These are phyloP conservation scores for Lentinula sp. DNA, from an alignment of 768 basidiomycete genomes.

Conservation along the genomic window DNA sequence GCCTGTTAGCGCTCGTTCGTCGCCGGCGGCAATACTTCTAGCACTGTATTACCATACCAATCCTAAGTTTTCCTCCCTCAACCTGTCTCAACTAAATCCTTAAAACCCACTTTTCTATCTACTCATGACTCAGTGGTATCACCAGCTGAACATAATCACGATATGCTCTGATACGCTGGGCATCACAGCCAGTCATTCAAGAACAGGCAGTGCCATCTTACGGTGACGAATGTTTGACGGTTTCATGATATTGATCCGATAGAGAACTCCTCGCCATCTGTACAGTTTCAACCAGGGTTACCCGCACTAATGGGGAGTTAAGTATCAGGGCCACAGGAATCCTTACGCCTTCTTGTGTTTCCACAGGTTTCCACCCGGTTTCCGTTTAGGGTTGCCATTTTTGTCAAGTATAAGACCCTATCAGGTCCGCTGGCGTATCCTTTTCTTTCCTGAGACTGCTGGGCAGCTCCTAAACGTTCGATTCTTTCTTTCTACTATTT, in stretches of 20 bases:
- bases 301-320: background rate
- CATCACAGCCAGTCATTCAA: background rate
- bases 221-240: background rate
- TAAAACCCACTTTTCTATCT: too few species aligned
- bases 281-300: background rate
- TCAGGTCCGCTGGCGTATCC: background rate
- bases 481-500: background rate
- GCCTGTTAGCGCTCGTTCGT: too few species aligned
- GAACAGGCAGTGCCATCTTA: background rate
- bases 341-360: background rate
- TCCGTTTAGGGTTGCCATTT: slow-evolving; percentile 8
- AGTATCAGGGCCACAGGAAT: background rate
- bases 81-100: too few species aligned
- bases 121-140: too few species aligned
- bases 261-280: background rate
- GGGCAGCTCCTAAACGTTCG: slow-evolving; percentile 2
- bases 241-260: slow-evolving; percentile 1
- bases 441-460: slow-evolving; percentile 2
- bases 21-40: too few species aligned
- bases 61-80: too few species aligned
- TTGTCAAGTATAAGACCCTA: slow-evolving; percentile 13
- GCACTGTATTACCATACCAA: too few species aligned
- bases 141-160: too few species aligned
- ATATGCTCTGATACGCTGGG: too few species aligned
- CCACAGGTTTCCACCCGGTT: too few species aligned